Evolutionary conservation across 306 rosid genomes (phyloP), one percentile per base, ranked within the genome.

Genomic region (Abrus precatorius): DNA sequence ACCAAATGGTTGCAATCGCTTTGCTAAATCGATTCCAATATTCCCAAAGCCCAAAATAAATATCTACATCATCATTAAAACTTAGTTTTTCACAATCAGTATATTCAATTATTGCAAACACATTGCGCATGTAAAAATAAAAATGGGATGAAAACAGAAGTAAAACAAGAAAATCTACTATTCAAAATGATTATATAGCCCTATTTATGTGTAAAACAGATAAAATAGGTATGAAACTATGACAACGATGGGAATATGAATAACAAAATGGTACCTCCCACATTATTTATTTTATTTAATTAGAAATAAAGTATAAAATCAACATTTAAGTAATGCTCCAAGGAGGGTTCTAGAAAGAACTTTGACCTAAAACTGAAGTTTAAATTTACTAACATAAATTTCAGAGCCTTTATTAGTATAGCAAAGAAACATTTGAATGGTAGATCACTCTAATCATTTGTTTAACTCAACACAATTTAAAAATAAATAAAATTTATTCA

Each of bases 31-130:
- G 5, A 90, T 52, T 77, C 98, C 98, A 77, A 95, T 95, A 76
- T 92, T 95, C 65, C 98, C 98, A 54, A 76, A 91, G 65, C 98
- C 98, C 85, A 95, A 50, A 85, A 95, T 92, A 56, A 92, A 91
- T 79, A 92, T 82, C 98, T 95, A 80, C 72, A 81, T 57, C 29
- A 72, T 33, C 56, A 60, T 70, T 71, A 78, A 67, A 60, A 80
- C 28, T 13, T 29, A 73, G 69, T 32, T 68, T 59, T 63, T 71
- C 45, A 68, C 36, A 55, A 63, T 9, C 14, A 29, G 20, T 11
- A 20, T 50, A 65, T 29, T 38, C 53, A 48, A 68, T 50, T 2
- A 80, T 53, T 13, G 72, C 65, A 60, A 57, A 80, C 50, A 53
- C 53, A 59, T 62, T 38, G 36, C 49, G 5, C 43, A 54, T 48